Percentiles rank a stretch among this genome's conserved stretches.
These are phyloP conservation scores for Metschnikowia kofuensis DNA, from an alignment of 805 yeast genomes.

Conservation along the genomic window DNA sequence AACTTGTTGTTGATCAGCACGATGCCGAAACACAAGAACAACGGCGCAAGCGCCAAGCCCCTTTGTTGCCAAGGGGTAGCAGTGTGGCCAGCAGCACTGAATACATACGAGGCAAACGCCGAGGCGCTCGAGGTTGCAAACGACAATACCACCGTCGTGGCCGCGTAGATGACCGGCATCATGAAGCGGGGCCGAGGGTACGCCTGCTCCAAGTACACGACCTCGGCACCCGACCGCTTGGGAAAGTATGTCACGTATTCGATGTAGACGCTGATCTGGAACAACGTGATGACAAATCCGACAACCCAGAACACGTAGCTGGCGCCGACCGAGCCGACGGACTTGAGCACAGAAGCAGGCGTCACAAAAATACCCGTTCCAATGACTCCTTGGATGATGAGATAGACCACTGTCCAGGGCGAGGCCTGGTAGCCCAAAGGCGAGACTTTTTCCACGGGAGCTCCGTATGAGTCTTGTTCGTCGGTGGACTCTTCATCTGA, in stretches of 20 bases:
- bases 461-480: slow-evolving; percentile 28
- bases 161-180: slow-evolving; percentile 38
- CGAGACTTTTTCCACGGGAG: slow-evolving; percentile 39
- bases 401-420: slow-evolving; percentile 51
- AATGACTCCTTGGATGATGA: slow-evolving; percentile 64
- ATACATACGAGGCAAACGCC: slow-evolving; percentile 35
- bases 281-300: slow-evolving; percentile 38
- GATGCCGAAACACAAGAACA: slow-evolving; percentile 23
- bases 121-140: slow-evolving; percentile 35
- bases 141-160: slow-evolving; percentile 36
- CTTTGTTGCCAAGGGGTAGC: slow-evolving; percentile 34
- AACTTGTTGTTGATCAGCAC: slow-evolving; percentile 26
- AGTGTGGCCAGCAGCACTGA: slow-evolving; percentile 30
- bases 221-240: slow-evolving; percentile 37
- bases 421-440: slow-evolving; percentile 41
- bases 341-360: slow-evolving; percentile 56
- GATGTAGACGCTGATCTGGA: slow-evolving; percentile 36
- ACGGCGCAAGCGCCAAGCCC: slow-evolving; percentile 33
- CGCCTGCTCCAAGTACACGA: slow-evolving; percentile 38
- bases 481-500: slow-evolving; percentile 6
- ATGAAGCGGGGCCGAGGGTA: slow-evolving; percentile 32
- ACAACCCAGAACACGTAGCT: slow-evolving; percentile 43
- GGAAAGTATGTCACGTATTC: slow-evolving; percentile 41
- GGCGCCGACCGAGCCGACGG: slow-evolving; percentile 44
- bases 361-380: slow-evolving; percentile 79